Evolutionary conservation across 305 asterid genomes (phyloP).

Genomic region (Euphrasia arctica): DNA sequence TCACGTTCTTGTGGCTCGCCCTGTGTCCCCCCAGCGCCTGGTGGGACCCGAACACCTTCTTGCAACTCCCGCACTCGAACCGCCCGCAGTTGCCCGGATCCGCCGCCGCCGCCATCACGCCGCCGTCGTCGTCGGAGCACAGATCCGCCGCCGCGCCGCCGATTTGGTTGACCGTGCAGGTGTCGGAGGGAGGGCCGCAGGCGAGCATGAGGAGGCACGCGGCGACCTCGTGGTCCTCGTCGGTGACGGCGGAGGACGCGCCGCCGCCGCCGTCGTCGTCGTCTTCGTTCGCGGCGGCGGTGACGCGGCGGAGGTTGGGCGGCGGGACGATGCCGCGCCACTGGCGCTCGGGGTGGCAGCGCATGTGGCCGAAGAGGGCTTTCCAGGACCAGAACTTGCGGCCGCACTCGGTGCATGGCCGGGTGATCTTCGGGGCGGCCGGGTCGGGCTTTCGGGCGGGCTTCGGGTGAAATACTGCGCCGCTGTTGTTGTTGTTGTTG

Average conservation of each 20-base stretch:
- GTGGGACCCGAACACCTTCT: constrained; percentile 67
- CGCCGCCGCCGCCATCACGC: no score
- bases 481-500: background rate
- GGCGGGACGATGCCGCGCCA: constrained; percentile 97
- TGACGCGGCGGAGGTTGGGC: constrained; percentile 36
- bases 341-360: constrained; percentile 94
- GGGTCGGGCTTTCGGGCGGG: constrained; percentile 50
- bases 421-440: constrained; percentile 61
- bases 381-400: constrained; percentile 73
- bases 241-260: no score
- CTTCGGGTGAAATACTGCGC: constrained; percentile 20
- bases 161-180: background rate
- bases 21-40: constrained; percentile 77
- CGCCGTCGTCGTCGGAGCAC: constrained; percentile 12
- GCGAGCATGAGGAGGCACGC: constrained; percentile 54
- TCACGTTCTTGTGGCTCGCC: constrained; percentile 74
- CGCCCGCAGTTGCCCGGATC: constrained; percentile 23
- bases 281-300: constrained; percentile 34
- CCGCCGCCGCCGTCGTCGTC: no score
- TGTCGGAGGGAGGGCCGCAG: constrained; percentile 27
- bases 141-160: constrained; percentile 22
- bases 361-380: constrained; percentile 98
- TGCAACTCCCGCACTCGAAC: constrained; percentile 75
- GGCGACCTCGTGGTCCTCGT: constrained; percentile 51
- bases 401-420: constrained; percentile 86